These are phyloP conservation scores for Chaetoceros muelleri DNA, from an alignment of 108 stramenopile species.

Conservation along the genomic window DNA sequence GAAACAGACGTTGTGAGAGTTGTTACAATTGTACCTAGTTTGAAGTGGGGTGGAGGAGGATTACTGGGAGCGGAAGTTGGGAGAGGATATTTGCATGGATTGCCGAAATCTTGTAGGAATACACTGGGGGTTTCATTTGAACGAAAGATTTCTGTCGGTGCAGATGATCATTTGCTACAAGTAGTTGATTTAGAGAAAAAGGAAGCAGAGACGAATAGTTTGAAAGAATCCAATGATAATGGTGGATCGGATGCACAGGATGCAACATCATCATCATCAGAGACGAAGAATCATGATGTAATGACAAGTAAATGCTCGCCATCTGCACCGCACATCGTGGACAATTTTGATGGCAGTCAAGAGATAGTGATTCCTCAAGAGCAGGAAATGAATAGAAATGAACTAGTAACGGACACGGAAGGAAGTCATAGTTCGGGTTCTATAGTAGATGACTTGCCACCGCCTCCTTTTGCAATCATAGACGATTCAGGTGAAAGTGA, in stretches of 20 bases:
- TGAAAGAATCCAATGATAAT: background rate
- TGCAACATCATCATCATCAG: no score
- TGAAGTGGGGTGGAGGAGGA: slow-evolving; percentile 77
- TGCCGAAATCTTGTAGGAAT: slow-evolving; percentile 52
- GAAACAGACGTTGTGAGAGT: slow-evolving; percentile 84
- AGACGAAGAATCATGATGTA: background rate
- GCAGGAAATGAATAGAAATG: no score
- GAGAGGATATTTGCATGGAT: slow-evolving; percentile 84
- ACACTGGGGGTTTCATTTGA: slow-evolving; percentile 59
- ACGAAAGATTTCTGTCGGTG: slow-evolving; percentile 43
- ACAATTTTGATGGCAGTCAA: slow-evolving; percentile 2
- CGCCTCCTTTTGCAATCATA: background rate
- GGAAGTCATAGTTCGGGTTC: background rate
- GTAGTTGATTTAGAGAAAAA: no score
- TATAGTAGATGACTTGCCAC: background rate
- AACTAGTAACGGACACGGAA: no score
- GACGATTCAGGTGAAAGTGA: background rate
- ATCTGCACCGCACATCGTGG: background rate
- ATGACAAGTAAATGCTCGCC: background rate
- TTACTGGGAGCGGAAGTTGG: slow-evolving; percentile 90
- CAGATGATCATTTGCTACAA: slow-evolving; percentile 11
- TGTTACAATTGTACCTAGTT: slow-evolving; percentile 79
- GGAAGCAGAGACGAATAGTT: background rate
- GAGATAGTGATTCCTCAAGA: no score
- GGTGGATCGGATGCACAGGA: no score